These are phyloP conservation scores for Lactarius akahatsu DNA, from an alignment of 768 basidiomycete genomes.

Conservation along the genomic window DNA sequence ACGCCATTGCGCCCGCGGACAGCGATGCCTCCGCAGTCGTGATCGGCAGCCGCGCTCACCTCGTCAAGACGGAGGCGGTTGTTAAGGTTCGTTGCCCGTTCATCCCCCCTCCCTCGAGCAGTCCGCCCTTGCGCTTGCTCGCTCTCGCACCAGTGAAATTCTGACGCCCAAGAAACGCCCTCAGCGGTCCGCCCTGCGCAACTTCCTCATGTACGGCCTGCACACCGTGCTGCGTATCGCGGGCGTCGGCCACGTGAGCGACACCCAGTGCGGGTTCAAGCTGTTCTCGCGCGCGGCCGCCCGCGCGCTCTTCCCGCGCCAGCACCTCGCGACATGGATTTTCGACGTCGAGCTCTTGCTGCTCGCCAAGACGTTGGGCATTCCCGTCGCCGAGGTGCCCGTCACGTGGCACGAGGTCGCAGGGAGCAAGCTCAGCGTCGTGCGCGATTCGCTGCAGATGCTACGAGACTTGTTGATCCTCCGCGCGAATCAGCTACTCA, in stretches of 20 bases:
- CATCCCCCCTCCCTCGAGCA: not conserved
- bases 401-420: conserved; percentile 93
- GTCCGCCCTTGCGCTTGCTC: not conserved
- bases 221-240: conserved; percentile 87
- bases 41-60: conserved; percentile 87
- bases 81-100: conserved; percentile 66
- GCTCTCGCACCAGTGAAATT: not conserved
- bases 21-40: conserved; percentile 61
- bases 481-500: conserved; percentile 74
- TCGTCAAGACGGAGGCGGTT: conserved; percentile 89
- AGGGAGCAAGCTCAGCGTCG: conserved; percentile 87
- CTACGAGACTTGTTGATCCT: conserved; percentile 82
- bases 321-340: conserved; percentile 91
- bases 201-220: conserved; percentile 91
- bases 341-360: conserved; percentile 94
- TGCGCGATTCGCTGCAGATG: conserved; percentile 87
- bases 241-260: conserved; percentile 86
- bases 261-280: conserved; percentile 98
- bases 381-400: conserved; percentile 83
- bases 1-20: conserved; percentile 49
- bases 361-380: conserved; percentile 71
- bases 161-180: not conserved
- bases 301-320: conserved; percentile 76
- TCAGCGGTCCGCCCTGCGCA: conserved; percentile 85
- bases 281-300: conserved; percentile 85